Conservation (phyloP, 192 early-diverging fungal species). For the Backusella tarrabulga region DNA sequence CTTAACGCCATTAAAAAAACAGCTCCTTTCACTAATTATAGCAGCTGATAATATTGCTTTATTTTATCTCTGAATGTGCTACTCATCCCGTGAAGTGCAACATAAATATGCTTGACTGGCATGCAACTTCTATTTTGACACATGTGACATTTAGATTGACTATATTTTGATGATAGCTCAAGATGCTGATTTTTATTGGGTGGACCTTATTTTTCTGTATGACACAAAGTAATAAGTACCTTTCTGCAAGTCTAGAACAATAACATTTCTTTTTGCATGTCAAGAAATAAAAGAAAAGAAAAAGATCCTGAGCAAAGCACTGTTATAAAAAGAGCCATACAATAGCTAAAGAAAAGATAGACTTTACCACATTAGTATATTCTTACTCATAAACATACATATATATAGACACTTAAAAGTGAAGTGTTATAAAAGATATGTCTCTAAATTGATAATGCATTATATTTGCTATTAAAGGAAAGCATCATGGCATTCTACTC, state of each 20-base stretch:
- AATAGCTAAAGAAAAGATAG: background rate
- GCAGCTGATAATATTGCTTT: background rate
- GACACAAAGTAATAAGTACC: background rate
- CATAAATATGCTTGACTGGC: background rate
- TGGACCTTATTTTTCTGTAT: background rate
- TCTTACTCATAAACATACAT: background rate
- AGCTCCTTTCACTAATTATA: too few species aligned
- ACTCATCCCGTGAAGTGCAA: background rate
- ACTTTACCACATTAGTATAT: background rate
- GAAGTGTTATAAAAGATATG: background rate
- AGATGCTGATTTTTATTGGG: background rate
- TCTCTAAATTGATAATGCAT: background rate
- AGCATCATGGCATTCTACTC: background rate
- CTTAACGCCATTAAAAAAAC: too few species aligned
- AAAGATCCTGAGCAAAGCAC: background rate
- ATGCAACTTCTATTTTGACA: background rate
- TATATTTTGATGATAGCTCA: background rate
- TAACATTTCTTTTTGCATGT: background rate
- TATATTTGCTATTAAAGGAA: background rate
- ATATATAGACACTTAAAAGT: background rate
- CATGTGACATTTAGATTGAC: background rate
- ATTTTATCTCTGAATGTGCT: background rate
- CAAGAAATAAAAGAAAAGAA: background rate
- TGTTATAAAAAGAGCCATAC: background rate
- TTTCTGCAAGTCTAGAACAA: background rate